Conservation (phyloP, 768 basidiomycete species). For the Boletus subcaerulescens region DNA sequence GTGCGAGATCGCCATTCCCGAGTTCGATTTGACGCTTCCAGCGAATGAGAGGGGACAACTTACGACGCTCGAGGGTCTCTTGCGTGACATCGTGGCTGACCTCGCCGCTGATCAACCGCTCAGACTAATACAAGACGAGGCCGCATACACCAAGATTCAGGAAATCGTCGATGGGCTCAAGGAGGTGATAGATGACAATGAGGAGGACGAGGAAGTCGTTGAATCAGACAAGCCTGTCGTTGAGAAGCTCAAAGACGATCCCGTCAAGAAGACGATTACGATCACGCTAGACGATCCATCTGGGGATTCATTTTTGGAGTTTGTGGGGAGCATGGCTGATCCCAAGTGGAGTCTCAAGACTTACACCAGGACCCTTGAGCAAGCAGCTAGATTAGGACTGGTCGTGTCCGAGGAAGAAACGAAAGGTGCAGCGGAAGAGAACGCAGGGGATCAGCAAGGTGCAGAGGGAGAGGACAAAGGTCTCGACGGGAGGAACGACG, state of each 20-base stretch:
- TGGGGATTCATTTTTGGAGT: conserved; percentile 97
- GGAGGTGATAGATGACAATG: conserved; percentile 59
- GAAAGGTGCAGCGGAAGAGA: neutral
- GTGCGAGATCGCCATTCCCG: conserved; percentile 80
- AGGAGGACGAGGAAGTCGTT: conserved; percentile 36
- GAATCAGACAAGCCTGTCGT: conserved; percentile 29
- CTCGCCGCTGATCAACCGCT: conserved; percentile 80
- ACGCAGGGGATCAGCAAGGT: neutral
- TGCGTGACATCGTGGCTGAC: conserved; percentile 80
- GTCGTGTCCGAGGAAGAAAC: conserved; percentile 46
- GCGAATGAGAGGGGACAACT: conserved; percentile 79
- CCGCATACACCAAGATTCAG: conserved; percentile 71
- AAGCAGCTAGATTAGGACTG: conserved; percentile 79
- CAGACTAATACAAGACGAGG: conserved; percentile 74
- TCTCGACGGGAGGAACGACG: conserved; percentile 60
- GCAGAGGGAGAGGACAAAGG: conserved; percentile 15
- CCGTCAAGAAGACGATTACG: conserved; percentile 71
- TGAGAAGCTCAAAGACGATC: conserved; percentile 37
- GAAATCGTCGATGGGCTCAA: conserved; percentile 63
- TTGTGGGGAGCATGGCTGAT: conserved; percentile 80
- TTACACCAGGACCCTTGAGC: conserved; percentile 74
- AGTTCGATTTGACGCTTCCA: conserved; percentile 89
- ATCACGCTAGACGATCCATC: conserved; percentile 88
- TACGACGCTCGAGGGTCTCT: conserved; percentile 93
- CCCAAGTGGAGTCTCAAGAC: conserved; percentile 89